Evolutionary conservation across 176 grass and related monocot genomes (phyloP).

Genomic region (Poa annua): DNA sequence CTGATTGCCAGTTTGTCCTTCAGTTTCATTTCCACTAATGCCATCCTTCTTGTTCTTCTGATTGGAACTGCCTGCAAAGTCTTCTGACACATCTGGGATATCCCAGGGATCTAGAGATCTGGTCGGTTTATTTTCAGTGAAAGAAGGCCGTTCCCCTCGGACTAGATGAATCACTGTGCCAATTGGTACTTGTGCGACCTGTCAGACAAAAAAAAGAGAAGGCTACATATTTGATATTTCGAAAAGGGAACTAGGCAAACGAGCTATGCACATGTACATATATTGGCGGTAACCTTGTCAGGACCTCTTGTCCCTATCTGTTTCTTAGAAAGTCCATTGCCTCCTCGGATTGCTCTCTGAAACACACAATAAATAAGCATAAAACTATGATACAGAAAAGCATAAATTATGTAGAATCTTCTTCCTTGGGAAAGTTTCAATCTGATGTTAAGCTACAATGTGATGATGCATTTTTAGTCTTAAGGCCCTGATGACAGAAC

Average conservation of each 20-base stretch:
- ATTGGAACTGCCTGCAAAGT: slow-evolving; percentile 17
- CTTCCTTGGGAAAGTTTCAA: not conserved
- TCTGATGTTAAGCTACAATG: slow-evolving; percentile 3
- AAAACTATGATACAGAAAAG: not conserved
- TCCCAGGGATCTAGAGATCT: slow-evolving; percentile 57
- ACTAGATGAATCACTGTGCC: slow-evolving; percentile 96
- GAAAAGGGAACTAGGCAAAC: slow-evolving; percentile 1
- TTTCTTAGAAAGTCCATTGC: slow-evolving; percentile 38
- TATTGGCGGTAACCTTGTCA: slow-evolving; percentile 24
- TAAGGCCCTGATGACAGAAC: not conserved
- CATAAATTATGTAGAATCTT: slow-evolving; percentile 29
- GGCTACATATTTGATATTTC: slow-evolving; percentile 11
- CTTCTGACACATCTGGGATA: slow-evolving; percentile 50
- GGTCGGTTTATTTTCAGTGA: slow-evolving; percentile 49
- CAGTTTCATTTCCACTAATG: slow-evolving; percentile 30
- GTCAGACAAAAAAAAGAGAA: slow-evolving; percentile 26
- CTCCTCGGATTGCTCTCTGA: slow-evolving; percentile 72
- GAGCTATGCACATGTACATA: not conserved
- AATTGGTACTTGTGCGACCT: slow-evolving; percentile 78
- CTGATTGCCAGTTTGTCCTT: slow-evolving; percentile 5
- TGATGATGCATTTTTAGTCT: not conserved
- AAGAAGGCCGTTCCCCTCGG: slow-evolving; percentile 58
- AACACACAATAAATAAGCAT: slow-evolving; percentile 11
- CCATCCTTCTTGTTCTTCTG: slow-evolving; percentile 4
- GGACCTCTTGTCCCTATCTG: slow-evolving; percentile 30